A percentile compares a stretch with the other conserved stretches of the same genome.
Evolutionary conservation across 345 rosid species (phyloP).

Genomic region (Litchi chinensis): DNA sequence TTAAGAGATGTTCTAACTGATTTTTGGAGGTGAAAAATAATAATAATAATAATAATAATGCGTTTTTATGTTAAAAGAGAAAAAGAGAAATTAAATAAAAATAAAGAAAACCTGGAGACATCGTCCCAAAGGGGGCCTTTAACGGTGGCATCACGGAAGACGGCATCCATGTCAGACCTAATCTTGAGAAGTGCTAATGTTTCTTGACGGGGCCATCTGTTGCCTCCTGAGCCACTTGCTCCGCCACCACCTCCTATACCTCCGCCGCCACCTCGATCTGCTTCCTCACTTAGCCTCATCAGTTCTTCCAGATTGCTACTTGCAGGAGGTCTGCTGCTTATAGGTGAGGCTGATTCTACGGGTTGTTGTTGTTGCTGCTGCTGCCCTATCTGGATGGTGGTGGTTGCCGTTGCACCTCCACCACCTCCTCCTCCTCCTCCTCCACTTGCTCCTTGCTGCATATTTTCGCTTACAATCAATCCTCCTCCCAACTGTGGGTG

Average conservation of each 20-base stretch:
- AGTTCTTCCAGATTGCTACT: constrained; percentile 55
- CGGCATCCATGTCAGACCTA: constrained; percentile 89
- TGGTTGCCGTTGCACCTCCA: constrained; percentile 10
- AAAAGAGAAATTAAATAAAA: neutral
- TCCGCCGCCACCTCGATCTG: constrained; percentile 38
- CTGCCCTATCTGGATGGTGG: constrained; percentile 30
- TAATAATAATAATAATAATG: neutral
- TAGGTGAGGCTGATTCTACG: constrained; percentile 85
- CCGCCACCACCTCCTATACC: constrained; percentile 41
- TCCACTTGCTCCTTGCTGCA: constrained; percentile 60
- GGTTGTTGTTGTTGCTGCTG: constrained; percentile 30
- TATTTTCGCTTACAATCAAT: constrained; percentile 18
- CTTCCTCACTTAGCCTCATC: constrained; percentile 46
- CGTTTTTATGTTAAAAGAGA: neutral
- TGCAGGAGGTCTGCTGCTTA: constrained; percentile 88
- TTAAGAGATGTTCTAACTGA: no score
- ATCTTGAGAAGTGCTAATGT: constrained; percentile 77
- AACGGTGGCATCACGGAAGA: constrained; percentile 78
- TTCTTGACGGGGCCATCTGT: constrained; percentile 92
- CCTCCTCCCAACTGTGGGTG: neutral
- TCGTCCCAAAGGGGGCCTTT: constrained; percentile 96
- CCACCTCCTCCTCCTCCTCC: constrained; percentile 25
- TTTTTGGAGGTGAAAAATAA: neutral
- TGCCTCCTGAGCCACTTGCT: constrained; percentile 55
- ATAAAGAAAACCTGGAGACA: constrained; percentile 64